Percentiles rank a stretch among this genome's conserved stretches.
Evolutionary conservation across 208 protist species (phyloP).

Genomic region (Vickermania ingenoplastis): DNA sequence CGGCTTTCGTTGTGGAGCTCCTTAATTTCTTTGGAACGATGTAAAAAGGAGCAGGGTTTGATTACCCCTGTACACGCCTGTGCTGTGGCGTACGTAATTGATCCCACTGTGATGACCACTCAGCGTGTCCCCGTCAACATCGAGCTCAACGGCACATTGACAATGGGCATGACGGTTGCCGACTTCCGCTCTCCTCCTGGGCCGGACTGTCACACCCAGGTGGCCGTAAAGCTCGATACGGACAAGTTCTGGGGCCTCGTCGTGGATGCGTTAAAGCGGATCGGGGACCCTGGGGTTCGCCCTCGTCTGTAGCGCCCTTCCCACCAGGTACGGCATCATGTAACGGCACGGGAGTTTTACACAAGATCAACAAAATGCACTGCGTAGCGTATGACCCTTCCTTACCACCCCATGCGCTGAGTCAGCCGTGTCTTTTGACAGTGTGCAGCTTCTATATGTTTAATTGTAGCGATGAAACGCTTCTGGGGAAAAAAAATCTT

Average conservation of each 20-base stretch:
- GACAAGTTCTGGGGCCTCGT: constrained; percentile 64
- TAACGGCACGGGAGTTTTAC: no score
- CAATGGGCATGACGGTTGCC: constrained; percentile 48
- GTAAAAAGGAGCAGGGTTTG: constrained; percentile 26
- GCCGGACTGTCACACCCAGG: constrained; percentile 49
- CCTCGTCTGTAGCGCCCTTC: no score
- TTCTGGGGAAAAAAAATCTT: no score
- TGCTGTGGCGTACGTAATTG: constrained; percentile 65
- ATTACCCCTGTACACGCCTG: constrained; percentile 53
- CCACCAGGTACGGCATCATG: no score
- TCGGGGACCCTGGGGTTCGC: constrained; percentile 24
- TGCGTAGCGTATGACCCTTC: no score
- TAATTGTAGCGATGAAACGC: no score
- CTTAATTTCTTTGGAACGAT: constrained; percentile 43
- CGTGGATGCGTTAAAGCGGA: constrained; percentile 46
- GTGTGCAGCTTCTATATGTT: no score
- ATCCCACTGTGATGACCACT: constrained; percentile 48
- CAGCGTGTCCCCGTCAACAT: constrained; percentile 45
- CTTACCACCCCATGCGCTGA: no score
- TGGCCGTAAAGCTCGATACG: constrained; percentile 50
- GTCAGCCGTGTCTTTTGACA: no score
- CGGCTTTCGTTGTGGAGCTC: constrained; percentile 28
- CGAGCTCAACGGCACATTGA: constrained; percentile 33
- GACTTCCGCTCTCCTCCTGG: constrained; percentile 28
- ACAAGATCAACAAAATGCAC: no score